Base-by-base conservation (phyloP, 768 basidiomycete species). In the Leccinum longicurvipes region DNA sequence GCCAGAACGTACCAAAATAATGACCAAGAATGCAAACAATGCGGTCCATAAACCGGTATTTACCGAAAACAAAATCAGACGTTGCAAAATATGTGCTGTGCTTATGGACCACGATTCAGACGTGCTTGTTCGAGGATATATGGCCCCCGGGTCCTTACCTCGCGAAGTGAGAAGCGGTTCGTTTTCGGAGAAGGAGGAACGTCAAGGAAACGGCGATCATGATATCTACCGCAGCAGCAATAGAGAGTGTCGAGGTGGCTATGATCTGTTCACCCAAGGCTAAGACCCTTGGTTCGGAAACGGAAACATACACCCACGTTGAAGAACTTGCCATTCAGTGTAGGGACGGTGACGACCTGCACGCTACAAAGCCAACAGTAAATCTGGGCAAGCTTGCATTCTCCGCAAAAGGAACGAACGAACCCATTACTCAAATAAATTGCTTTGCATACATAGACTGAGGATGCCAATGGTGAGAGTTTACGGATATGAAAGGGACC, bases 21-120 rank as follows among this genome's bases (percentile, higher is more conserved):
- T 7, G 7, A 54, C 73, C 1, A 79, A 75, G 68, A 83, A 81
- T 10, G 76, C 72, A 4, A 64, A 69, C 0, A 79, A 77, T 55
- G 84, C 82, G 10, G 82, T 74, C 12, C 77, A 79, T n/a, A 84
- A 74, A 1, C 80, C 74, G 0, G 45, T 54, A 1, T 62, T 61
- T 15, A 64, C 44, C 0, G 55, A 44, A 17, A 64, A 61, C 7
- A 62, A 25, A 3, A 28, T 31, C 6, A 64, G 50, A 25, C 53
- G 53, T 25, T 57, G 55, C 10, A 64, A 29, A 14, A 49, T 24
- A 41, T 49, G 31, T 4, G 25, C 25, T 2, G 53, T 61, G 3
- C 63, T 64, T 51, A 27, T 8, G 7, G 1, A 15, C 7, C 21
- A 25, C 28, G 7, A 32, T 25, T 58, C 39, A 52, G 19, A 12